These are phyloP conservation scores for Fusarium sp. DNA, from an alignment of 2,329 filamentous ascomycete species.

Conservation along the genomic window DNA sequence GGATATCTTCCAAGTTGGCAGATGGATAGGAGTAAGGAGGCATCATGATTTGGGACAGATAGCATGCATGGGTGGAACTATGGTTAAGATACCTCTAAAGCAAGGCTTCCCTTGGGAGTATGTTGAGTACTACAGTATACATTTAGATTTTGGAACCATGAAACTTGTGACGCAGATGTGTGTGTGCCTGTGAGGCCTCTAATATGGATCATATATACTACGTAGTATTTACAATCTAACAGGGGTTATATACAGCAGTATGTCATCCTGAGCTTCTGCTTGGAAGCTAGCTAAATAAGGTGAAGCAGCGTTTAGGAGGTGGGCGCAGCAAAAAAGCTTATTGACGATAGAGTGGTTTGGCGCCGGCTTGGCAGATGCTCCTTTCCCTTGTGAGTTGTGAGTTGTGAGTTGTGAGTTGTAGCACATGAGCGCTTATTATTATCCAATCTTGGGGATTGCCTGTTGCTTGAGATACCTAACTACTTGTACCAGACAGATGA, in stretches of 20 bases:
- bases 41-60: conserved; percentile 32
- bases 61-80: conserved; percentile 35
- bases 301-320: conserved; percentile 16
- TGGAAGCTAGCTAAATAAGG: conserved; percentile 10
- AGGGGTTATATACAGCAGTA: not conserved
- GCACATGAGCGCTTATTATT: not conserved
- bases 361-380: conserved; percentile 39
- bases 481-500: too few relatives aligned
- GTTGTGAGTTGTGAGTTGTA: not conserved
- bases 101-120: conserved; percentile 13
- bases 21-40: conserved; percentile 28
- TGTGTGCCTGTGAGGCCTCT: not conserved
- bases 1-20: conserved; percentile 14
- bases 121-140: not conserved
- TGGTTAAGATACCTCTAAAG: conserved; percentile 34
- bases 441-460: not conserved
- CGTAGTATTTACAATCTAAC: not conserved
- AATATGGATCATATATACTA: too few relatives aligned
- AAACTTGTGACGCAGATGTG: not conserved
- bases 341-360: conserved; percentile 40
- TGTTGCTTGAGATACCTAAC: too few relatives aligned
- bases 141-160: not conserved
- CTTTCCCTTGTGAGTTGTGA: not conserved
- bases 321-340: conserved; percentile 45
- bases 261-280: conserved; percentile 23